Evolutionary conservation across 306 rosid species (phyloP).

Genomic region (Macrotyloma uniflorum): DNA sequence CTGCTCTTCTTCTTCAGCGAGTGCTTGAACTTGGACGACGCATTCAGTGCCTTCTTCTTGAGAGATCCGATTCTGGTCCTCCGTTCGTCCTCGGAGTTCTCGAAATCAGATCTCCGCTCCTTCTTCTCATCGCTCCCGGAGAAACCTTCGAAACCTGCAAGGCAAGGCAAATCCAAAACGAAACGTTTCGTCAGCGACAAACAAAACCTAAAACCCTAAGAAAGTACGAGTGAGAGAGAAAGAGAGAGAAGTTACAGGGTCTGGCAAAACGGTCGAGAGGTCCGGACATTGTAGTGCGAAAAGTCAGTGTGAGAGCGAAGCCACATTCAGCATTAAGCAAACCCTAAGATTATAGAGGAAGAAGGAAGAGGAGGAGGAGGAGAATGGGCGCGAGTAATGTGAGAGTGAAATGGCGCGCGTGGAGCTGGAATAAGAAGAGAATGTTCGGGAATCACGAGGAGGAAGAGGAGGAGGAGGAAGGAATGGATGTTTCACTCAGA

Average conservation of each 20-base stretch:
- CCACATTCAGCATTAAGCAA: constrained; percentile 44
- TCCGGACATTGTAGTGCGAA: constrained; percentile 59
- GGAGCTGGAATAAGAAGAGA: constrained; percentile 30
- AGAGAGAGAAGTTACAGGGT: constrained; percentile 63
- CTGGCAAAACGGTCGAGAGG: constrained; percentile 79
- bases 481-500: constrained; percentile 29
- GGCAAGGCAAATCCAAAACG: background rate
- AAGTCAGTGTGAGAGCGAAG: constrained; percentile 35
- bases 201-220: background rate
- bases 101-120: constrained; percentile 92
- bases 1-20: constrained; percentile 89
- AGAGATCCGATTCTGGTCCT: constrained; percentile 86
- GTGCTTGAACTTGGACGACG: constrained; percentile 91
- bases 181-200: background rate
- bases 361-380: background rate
- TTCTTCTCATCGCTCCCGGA: constrained; percentile 92
- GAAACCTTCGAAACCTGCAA: constrained; percentile 89
- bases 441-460: constrained; percentile 44
- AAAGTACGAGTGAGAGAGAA: background rate
- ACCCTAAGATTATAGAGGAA: constrained; percentile 34
- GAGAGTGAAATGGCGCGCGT: background rate
- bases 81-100: constrained; percentile 94
- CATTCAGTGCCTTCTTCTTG: constrained; percentile 91
- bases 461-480: background rate
- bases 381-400: background rate